These are phyloP conservation scores for Fusarium pininemorale DNA, from an alignment of 2,329 filamentous ascomycete genomes.

Conservation along the genomic window DNA sequence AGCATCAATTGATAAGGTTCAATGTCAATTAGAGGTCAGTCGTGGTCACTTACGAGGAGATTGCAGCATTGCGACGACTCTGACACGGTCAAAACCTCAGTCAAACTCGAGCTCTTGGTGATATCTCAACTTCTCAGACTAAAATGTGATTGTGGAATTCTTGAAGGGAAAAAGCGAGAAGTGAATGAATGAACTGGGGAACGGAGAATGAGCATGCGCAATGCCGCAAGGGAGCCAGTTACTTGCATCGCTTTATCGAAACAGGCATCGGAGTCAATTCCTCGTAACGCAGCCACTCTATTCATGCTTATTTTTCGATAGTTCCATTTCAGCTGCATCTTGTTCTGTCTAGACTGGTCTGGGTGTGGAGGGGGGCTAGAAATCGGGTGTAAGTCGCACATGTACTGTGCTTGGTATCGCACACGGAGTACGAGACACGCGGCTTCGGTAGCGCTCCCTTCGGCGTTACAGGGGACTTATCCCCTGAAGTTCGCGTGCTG, in stretches of 20 bases:
- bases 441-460: not conserved
- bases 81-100: not conserved
- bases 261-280: not conserved
- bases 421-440: not conserved
- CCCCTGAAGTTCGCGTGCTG: not conserved
- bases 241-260: not conserved
- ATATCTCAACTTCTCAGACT: not conserved
- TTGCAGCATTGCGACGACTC: not conserved
- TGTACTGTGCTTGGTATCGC: not conserved
- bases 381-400: not conserved
- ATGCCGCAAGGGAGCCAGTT: not conserved
- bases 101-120: not conserved
- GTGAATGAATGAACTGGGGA: not conserved
- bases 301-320: slow-evolving; percentile 1
- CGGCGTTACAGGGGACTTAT: not conserved
- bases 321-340: not conserved
- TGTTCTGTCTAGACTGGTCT: not conserved
- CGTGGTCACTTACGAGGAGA: not conserved
- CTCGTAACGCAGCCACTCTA: not conserved
- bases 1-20: rapidly evolving
- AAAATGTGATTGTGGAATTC: not conserved
- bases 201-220: not conserved
- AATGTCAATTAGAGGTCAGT: not conserved
- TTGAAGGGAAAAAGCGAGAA: not conserved
- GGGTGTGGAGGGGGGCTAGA: not conserved